phyloP scores from a whole-genome alignment of 2,329 filamentous ascomycete species.

The Colletotrichum destructivum region DNA sequence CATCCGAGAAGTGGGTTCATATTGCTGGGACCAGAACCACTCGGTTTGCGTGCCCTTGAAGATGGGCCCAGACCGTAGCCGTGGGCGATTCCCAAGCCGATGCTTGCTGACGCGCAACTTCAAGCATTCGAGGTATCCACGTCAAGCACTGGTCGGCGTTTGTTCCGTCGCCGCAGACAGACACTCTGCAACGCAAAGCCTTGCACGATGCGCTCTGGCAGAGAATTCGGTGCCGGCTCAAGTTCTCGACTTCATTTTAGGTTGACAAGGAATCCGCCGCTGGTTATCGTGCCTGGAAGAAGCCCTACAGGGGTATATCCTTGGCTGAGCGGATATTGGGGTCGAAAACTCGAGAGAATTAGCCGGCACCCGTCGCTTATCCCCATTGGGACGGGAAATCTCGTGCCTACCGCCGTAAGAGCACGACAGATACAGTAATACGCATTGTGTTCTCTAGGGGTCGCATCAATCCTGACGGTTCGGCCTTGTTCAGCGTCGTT shows the following conservation, averaged over 20 bases:
- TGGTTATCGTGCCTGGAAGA: slow-evolving; percentile 32
- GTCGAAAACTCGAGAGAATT: slow-evolving; percentile 30
- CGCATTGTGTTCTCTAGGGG: not conserved
- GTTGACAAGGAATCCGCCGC: slow-evolving; percentile 24
- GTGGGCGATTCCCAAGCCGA: slow-evolving; percentile 5
- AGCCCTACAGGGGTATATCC: slow-evolving; percentile 26
- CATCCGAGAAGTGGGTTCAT: slow-evolving; percentile 26
- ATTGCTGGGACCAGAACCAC: slow-evolving; percentile 23
- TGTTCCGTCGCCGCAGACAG: not conserved
- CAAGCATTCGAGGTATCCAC: slow-evolving; percentile 20
- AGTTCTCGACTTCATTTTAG: slow-evolving; percentile 28
- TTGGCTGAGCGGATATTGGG: slow-evolving; percentile 31
- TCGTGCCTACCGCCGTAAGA: not conserved
- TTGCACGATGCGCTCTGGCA: slow-evolving; percentile 3
- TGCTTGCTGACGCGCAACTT: slow-evolving; percentile 17
- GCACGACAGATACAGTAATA: too few species aligned
- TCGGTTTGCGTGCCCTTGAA: slow-evolving; percentile 27
- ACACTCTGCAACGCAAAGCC: not conserved
- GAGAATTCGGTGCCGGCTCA: slow-evolving; percentile 16
- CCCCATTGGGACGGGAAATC: slow-evolving; percentile 16
- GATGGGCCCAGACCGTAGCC: slow-evolving; percentile 4
- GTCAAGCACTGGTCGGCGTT: not conserved
- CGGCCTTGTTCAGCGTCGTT: slow-evolving; percentile 3
- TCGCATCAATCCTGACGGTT: slow-evolving; percentile 1
- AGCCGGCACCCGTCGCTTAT: slow-evolving; percentile 25